Evolutionary conservation across 805 yeast genomes (phyloP), one percentile per base, ranked within the genome.

Genomic region (Suhomyces tanzawaensis): DNA sequence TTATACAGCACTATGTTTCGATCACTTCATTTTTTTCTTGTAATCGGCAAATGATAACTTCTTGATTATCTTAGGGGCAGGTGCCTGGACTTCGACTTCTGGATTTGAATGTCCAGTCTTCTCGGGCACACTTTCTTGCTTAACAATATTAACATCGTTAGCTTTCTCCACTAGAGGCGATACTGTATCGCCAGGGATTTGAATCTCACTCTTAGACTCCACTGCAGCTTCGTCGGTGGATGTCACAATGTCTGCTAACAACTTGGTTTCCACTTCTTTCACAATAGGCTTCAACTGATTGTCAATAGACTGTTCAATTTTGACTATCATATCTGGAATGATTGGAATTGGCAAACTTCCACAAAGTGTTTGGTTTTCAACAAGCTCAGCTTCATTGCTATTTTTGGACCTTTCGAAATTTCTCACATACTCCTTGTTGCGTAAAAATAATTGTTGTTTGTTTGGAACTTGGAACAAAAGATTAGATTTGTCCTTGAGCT

Each of bases 31-130:
- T 52, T 76, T 76, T 67, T 76, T 82, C 58, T 79, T 81, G 57
- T 83, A 83, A 51, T 83, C 91, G 1, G 89, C 89, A 55, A 83
- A 77, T 33, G 86, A 80, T 48, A 83, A 66, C 58, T 82, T 83
- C 65, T 79, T 79, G 29, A 55, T 61, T 17, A 53, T 40, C 28
- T 46, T 47, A 15, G 47, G 42, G 2, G 43, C 42, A 18, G 32
- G 29, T 14, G 32, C 19, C 16, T 37, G 29, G 19, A 23, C 29
- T 24, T 5, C 27, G 11, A 17, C 11, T 21, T 11, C 31, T 15
- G 30, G 19, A 11, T 12, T 16, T 17, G 31, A 11, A 18, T 6
- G 21, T 29, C 12, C 12, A 11, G 13, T 13, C 17, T 21, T 16
- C 19, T 32, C 27, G 8, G 19, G 22, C 16, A 14, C 26, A 9